Evolutionary conservation across 352 stramenopile species (phyloP), one percentile per base, ranked within the genome.

Genomic region (Vaucheria bursata): DNA sequence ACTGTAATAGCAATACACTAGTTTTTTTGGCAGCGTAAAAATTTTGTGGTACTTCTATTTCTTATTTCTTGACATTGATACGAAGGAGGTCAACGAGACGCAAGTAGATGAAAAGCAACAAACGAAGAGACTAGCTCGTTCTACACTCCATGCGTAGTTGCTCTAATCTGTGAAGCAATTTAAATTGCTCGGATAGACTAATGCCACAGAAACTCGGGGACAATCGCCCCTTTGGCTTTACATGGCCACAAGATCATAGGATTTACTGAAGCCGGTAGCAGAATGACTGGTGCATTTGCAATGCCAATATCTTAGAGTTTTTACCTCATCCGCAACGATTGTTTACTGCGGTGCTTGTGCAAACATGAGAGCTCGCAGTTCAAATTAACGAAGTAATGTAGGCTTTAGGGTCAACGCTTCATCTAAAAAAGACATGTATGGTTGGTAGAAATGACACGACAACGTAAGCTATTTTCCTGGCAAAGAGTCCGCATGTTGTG

Each of bases 391-490:
- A 97, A 79, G 91, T 97, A n/a, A 94, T 97, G 67, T 89, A 96
- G 71, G 94, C 88, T 33, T 88, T 95, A 1, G 95, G 88, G 52
- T 88, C 88, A 50, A 90, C 87, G 39, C 98, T 96, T 79, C 95
- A 90, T 25, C 39, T 50, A 12, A 50, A 50, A 12, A 50, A 5
- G 12, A 12, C 39, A 5, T 50, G 39, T 12, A 12, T 50, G 12
- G 39, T 95, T 70, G 93, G 96, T 73, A 96, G 95, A 35, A 95
- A 99, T 69, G 94, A 98, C 81, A 97, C 96, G 88, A 94, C 97
- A 1, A 39, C 34, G 33, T 94, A 99, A 86, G 90, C 96, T 33
- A 95, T 99, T 71, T 94, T 94, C 29, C 87, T 99, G 52, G 95
- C 93, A 37, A 91, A 95, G 73, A 96, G 97, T 88, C 95, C 96